These are phyloP conservation scores for Microcera coccophila DNA, from an alignment of 2,329 filamentous ascomycete genomes.

Conservation along the genomic window DNA sequence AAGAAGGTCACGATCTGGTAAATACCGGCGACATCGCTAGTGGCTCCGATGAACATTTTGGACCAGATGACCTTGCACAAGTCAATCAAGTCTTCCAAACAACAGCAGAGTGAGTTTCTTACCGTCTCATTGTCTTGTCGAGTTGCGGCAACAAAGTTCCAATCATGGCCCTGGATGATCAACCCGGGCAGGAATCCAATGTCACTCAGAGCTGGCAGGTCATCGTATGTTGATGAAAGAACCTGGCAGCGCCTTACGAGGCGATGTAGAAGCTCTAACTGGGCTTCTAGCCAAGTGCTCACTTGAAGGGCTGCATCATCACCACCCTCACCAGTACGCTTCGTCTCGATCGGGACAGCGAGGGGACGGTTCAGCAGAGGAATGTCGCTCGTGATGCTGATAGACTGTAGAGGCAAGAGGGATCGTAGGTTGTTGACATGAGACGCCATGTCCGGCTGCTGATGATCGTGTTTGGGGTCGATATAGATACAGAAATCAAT, in stretches of 20 bases:
- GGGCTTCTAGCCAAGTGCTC: slow-evolving; percentile 19
- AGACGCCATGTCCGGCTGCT: not conserved
- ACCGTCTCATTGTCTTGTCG: slow-evolving; percentile 3
- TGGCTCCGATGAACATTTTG: slow-evolving; percentile 2
- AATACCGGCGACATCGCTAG: not conserved
- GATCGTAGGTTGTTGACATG: not conserved
- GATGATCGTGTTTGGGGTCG: slow-evolving; percentile 1
- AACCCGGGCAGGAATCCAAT: not conserved
- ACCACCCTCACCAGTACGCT: slow-evolving; percentile 13
- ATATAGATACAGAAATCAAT: slow-evolving; percentile 14
- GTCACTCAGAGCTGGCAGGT: not conserved
- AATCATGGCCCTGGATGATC: slow-evolving; percentile 1
- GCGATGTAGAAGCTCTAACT: slow-evolving; percentile 9
- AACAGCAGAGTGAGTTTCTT: no score
- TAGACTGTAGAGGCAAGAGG: slow-evolving; percentile 1
- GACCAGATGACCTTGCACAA: no score
- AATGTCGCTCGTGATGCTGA: slow-evolving; percentile 18
- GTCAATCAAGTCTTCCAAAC: no score
- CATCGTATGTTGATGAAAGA: not conserved
- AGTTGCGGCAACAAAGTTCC: slow-evolving; percentile 1
- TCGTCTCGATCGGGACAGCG: slow-evolving; percentile 18
- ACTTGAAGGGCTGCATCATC: slow-evolving; percentile 15
- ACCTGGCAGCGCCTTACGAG: not conserved
- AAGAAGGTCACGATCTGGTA: slow-evolving; percentile 1
- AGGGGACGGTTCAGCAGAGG: slow-evolving; percentile 12